Evolutionary conservation across 2,329 filamentous ascomycete genomes (phyloP).

Genomic region (Fusarium decemcellulare): DNA sequence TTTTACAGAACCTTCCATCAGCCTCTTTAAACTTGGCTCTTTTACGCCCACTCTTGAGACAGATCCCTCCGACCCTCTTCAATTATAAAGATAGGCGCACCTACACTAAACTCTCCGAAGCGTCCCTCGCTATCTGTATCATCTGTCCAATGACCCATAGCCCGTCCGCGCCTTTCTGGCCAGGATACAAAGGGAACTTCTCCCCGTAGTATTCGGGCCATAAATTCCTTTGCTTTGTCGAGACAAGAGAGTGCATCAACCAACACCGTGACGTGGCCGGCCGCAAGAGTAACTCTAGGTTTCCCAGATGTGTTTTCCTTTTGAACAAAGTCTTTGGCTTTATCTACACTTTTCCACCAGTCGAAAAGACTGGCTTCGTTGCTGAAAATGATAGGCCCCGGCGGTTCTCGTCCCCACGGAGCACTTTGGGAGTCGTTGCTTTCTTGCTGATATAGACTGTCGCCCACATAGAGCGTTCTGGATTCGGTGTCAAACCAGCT

Average conservation of each 20-base stretch:
- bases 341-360: constrained; percentile 8
- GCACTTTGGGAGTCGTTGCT: neutral
- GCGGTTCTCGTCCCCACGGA: neutral
- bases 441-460: constrained; percentile 4
- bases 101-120: constrained; percentile 6
- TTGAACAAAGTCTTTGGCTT: neutral
- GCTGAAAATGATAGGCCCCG: constrained; percentile 3
- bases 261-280: constrained; percentile 2
- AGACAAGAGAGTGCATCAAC: neutral
- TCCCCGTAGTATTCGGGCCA: neutral
- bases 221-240: neutral
- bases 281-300: neutral
- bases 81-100: neutral
- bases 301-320: neutral
- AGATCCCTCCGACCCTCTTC: neutral
- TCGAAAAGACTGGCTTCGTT: constrained; percentile 4
- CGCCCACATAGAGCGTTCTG: constrained; percentile 2
- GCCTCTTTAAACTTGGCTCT: too few relatives aligned
- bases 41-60: too few relatives aligned
- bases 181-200: neutral
- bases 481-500: constrained; percentile 4
- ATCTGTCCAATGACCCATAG: constrained; percentile 6
- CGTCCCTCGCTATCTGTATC: neutral
- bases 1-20: too few relatives aligned
- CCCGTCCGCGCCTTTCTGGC: neutral